A percentile compares a stretch with the other conserved stretches of the same genome.
phyloP scores from a whole-genome alignment of 108 stramenopile species.

The Pinguiococcus pyrenoidosus region DNA sequence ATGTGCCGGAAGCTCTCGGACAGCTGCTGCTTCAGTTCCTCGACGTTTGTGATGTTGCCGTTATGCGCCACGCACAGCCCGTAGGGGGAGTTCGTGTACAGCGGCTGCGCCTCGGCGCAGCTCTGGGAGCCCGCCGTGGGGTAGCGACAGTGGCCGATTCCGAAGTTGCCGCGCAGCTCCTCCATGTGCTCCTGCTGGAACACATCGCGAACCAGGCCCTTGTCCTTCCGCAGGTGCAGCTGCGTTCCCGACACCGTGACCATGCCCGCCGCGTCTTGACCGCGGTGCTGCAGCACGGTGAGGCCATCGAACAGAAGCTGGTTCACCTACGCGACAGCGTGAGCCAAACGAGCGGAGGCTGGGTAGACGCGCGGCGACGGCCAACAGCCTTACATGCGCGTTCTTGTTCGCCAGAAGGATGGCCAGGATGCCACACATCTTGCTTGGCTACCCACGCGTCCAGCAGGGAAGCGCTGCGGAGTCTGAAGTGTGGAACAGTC shows the following conservation, averaged over 20 bases:
- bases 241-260: slow-evolving; percentile 33
- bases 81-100: slow-evolving; percentile 95
- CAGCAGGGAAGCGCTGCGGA: too few relatives aligned
- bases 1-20: slow-evolving; percentile 54
- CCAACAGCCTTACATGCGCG: slow-evolving; percentile 7
- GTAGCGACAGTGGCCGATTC: slow-evolving; percentile 90
- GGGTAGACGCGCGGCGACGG: too few relatives aligned
- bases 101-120: slow-evolving; percentile 50
- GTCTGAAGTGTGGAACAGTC: too few relatives aligned
- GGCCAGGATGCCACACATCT: slow-evolving; percentile 30
- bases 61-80: slow-evolving; percentile 96
- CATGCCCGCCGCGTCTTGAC: slow-evolving; percentile 92
- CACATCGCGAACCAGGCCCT: slow-evolving; percentile 89
- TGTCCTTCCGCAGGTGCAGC: slow-evolving; percentile 84
- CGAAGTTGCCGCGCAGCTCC: slow-evolving; percentile 71
- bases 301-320: slow-evolving; percentile 92
- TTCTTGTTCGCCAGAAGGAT: slow-evolving; percentile 24
- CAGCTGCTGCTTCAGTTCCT: slow-evolving; percentile 9
- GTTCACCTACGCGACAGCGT: too few relatives aligned
- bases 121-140: slow-evolving; percentile 79
- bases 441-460: too few relatives aligned
- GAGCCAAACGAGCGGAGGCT: too few relatives aligned
- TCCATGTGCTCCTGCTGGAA: slow-evolving; percentile 89
- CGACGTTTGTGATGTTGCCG: slow-evolving; percentile 81
- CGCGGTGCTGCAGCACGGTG: slow-evolving; percentile 95